These are phyloP conservation scores for Galerina sulciceps DNA, from an alignment of 768 basidiomycete species.

Conservation along the genomic window DNA sequence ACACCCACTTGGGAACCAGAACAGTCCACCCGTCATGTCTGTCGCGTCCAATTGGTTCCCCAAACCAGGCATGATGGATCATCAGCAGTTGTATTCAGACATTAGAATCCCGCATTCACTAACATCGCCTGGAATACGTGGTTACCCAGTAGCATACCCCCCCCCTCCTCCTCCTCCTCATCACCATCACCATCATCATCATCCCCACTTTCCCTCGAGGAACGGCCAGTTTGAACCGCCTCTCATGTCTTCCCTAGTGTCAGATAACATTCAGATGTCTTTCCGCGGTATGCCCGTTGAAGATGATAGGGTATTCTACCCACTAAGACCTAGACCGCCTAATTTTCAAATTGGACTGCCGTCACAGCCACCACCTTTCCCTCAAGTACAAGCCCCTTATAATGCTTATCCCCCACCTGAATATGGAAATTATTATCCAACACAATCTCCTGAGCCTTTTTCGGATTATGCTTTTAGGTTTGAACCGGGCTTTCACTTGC, in stretches of 20 bases:
- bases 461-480: slow-evolving; percentile 64
- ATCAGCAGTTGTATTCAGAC: neutral
- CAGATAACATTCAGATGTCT: neutral
- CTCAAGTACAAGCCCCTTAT: slow-evolving; percentile 47
- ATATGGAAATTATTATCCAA: slow-evolving; percentile 62
- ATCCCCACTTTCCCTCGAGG: neutral
- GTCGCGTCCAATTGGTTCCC: neutral
- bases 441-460: slow-evolving; percentile 53
- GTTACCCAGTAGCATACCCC: slow-evolving; percentile 1
- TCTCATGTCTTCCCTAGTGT: neutral
- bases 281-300: slow-evolving; percentile 28
- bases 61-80: neutral
- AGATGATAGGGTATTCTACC: slow-evolving; percentile 17
- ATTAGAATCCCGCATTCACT: neutral
- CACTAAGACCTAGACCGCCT: slow-evolving; percentile 16
- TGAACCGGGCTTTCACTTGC: slow-evolving; percentile 21
- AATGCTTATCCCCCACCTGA: slow-evolving; percentile 48
- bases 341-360: slow-evolving; percentile 1
- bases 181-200: no score
- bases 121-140: neutral
- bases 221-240: neutral
- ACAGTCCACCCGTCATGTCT: no score
- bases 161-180: no score
- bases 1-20: no score
- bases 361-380: slow-evolving; percentile 36